Conservation (phyloP, 2,329 filamentous ascomycete genomes). For the Paecilomyces variotii region DNA sequence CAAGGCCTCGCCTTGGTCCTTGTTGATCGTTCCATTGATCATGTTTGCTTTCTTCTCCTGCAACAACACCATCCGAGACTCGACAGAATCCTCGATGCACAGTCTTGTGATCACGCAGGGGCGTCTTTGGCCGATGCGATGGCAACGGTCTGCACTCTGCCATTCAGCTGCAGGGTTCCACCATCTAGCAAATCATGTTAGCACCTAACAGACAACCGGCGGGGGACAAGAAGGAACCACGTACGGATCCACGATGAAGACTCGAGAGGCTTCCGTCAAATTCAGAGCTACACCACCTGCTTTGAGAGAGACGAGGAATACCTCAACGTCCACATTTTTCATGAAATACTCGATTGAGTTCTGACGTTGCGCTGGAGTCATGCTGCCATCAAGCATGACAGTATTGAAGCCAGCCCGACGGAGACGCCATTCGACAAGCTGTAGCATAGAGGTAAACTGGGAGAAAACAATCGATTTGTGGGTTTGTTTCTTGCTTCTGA, state of each 20-base stretch:
- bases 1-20: slow-evolving; percentile 74
- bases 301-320: slow-evolving; percentile 92
- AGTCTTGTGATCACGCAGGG: slow-evolving; percentile 91
- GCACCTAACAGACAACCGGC: slow-evolving; percentile 9
- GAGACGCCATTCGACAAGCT: slow-evolving; percentile 93
- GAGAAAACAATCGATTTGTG: slow-evolving; percentile 97
- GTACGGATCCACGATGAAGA: slow-evolving; percentile 94
- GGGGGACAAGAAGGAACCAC: slow-evolving; percentile 29
- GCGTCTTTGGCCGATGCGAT: slow-evolving; percentile 90
- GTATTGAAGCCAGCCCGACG: slow-evolving; percentile 96
- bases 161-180: slow-evolving; percentile 99
- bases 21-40: slow-evolving; percentile 95
- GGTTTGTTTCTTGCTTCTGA: slow-evolving; percentile 85
- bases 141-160: slow-evolving; percentile 90
- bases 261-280: slow-evolving; percentile 84
- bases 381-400: slow-evolving; percentile 95
- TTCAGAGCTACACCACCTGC: slow-evolving; percentile 94
- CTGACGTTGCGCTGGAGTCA: slow-evolving; percentile 89
- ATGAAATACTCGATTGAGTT: slow-evolving; percentile 95
- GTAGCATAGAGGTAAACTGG: slow-evolving; percentile 94
- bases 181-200: slow-evolving; percentile 54
- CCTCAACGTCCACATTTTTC: slow-evolving; percentile 88
- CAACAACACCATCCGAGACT: slow-evolving; percentile 87
- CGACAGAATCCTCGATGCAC: slow-evolving; percentile 94
- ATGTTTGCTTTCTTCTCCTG: slow-evolving; percentile 99